Base-by-base conservation (phyloP, 2,329 filamentous ascomycete genomes). In the Penicillium sp. region DNA sequence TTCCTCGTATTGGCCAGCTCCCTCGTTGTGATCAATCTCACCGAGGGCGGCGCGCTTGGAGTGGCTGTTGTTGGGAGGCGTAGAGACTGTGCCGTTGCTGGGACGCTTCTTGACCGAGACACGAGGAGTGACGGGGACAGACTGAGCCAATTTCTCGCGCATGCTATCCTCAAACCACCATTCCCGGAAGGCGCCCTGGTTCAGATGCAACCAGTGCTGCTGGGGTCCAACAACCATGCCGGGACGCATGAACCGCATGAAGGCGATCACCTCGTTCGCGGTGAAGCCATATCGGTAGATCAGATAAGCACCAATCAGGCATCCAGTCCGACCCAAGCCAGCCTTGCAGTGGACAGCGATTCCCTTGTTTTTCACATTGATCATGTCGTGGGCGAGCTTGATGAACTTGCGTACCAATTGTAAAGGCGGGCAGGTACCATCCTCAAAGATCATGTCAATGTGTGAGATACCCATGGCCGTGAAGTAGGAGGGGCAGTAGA, bases 321-420 rank as follows among this genome's bases (percentile, higher is more conserved):
- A 98, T 12, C 93, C 93, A 1, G 93, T 98, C 42, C 93, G 86
- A 25, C 93, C 93, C 18, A 98, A 83, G 42, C 93, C 93, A 63
- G 93, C 93, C 75, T 98, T 98, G 82, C 93, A 98, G 74, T 98
- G 93, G 6, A 98, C 93, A 4, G 93, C 93, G 57, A 98, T 96
- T 40, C 86, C 88, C 79, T 90, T 91, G 73, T 91, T 89, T 74
- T 87, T 88, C 44, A 91, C 80, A 0, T 86, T 91, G 65, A 98
- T 98, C 72, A 87, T 95, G 67, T 95, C 88, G 66, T 97, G 93
- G 1, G 93, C 91, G 51, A 98, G 79, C 59, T 89, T 89, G 70
- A 98, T 92, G 69, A 98, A 98, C 67, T 91, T 91, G 59, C 89
- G 84, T 25, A 98, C 93, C n/a, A 91, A 85, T 15, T 82, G 82